These are phyloP conservation scores for Aspergillus pseudoglaucus DNA, from an alignment of 2,329 filamentous ascomycete species.

Conservation along the genomic window DNA sequence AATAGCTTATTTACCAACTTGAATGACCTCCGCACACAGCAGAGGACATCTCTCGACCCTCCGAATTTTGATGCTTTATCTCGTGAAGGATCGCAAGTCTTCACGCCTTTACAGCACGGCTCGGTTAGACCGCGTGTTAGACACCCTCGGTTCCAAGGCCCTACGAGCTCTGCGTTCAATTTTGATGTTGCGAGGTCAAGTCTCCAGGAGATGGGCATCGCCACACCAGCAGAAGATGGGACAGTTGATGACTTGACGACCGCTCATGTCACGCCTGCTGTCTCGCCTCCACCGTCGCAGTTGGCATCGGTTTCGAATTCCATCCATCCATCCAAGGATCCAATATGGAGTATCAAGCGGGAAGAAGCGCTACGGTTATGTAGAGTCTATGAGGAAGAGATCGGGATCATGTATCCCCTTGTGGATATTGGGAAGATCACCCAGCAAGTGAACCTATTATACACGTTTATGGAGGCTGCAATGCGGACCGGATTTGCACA, in stretches of 20 bases:
- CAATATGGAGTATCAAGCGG: constrained; percentile 69
- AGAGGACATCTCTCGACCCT: constrained; percentile 30
- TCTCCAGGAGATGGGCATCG: constrained; percentile 83
- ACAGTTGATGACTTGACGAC: constrained; percentile 54
- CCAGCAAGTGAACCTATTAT: constrained; percentile 62
- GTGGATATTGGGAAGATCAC: constrained; percentile 67
- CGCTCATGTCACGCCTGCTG: constrained; percentile 48
- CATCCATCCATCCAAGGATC: constrained; percentile 56
- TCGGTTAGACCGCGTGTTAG: constrained; percentile 46
- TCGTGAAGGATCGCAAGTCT: constrained; percentile 34
- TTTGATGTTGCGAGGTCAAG: constrained; percentile 82
- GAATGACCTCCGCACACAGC: constrained; percentile 55
- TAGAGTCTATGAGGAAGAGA: constrained; percentile 77
- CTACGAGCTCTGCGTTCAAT: constrained; percentile 78
- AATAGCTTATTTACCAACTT: constrained; percentile 68
- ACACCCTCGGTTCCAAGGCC: constrained; percentile 68
- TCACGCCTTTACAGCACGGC: constrained; percentile 32
- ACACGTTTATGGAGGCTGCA: constrained; percentile 66
- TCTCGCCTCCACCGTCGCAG: constrained; percentile 31
- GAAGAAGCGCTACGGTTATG: constrained; percentile 76
- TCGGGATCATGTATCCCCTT: constrained; percentile 87
- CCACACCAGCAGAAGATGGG: constrained; percentile 48
- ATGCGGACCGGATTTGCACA: constrained; percentile 53
- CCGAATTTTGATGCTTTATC: constrained; percentile 29
- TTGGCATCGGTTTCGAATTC: constrained; percentile 23